phyloP scores from a whole-genome alignment of 1,284 basidiomycete genomes.

The Moesziomyces antarcticus region DNA sequence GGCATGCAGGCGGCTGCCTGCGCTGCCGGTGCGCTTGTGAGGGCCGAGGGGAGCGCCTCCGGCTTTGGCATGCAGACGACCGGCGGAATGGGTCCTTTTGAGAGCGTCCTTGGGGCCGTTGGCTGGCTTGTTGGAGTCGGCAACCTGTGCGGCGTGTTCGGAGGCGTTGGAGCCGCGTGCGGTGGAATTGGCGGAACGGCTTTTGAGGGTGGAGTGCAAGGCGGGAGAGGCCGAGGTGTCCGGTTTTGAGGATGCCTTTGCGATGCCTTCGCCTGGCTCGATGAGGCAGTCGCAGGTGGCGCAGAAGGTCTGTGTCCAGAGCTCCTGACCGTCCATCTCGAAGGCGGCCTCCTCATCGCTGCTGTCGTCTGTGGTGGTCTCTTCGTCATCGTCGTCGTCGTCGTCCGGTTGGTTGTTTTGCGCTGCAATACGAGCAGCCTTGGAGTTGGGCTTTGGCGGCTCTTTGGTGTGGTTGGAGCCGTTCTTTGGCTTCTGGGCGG shows the following conservation, averaged over 20 bases:
- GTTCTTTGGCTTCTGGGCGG: constrained; percentile 4
- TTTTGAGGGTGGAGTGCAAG: constrained; percentile 45
- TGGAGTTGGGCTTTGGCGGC: constrained; percentile 31
- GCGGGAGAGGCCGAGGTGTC: constrained; percentile 6
- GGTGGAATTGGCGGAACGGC: constrained; percentile 55
- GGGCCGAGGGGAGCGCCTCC: constrained; percentile 40
- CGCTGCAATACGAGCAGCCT: constrained; percentile 4
- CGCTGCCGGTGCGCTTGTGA: constrained; percentile 58
- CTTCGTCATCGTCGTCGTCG: constrained; percentile 37
- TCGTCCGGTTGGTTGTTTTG: constrained; percentile 7
- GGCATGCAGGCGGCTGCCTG: constrained; percentile 55
- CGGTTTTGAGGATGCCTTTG: constrained; percentile 8
- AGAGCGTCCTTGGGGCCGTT: constrained; percentile 20
- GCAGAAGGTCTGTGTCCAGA: constrained; percentile 61
- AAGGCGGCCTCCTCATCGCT: constrained; percentile 54
- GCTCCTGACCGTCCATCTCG: constrained; percentile 63
- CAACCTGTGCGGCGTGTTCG: constrained; percentile 11
- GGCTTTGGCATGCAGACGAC: constrained; percentile 53
- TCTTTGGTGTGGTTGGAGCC: constrained; percentile 2
- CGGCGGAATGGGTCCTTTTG: constrained; percentile 53
- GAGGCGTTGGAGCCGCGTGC: constrained; percentile 32
- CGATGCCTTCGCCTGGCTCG: constrained; percentile 56
- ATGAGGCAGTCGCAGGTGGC: constrained; percentile 61
- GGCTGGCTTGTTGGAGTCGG: constrained; percentile 11
- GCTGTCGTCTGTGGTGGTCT: constrained; percentile 40